Evolutionary conservation across 106 monocot genomes (phyloP).

Genomic region (Dendrobium catenatum): DNA sequence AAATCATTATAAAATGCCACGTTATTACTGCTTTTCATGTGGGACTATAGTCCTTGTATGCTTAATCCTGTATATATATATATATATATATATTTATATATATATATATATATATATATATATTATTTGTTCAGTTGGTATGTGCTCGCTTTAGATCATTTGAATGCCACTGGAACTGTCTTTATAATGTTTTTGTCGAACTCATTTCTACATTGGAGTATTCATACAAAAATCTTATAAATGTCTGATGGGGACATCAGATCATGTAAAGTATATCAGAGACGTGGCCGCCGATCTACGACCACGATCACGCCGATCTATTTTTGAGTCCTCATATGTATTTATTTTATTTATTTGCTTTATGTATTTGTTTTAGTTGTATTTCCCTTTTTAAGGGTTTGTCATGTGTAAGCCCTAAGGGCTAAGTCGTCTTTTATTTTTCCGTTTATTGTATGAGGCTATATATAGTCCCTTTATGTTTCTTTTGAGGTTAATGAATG

Average conservation of each 20-base stretch:
- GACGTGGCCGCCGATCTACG: no score
- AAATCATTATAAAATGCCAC: background rate
- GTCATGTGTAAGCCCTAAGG: no score
- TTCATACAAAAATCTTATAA: background rate
- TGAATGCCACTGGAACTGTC: background rate
- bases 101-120: background rate
- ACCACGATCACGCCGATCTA: no score
- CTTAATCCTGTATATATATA: background rate
- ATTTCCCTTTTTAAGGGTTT: no score
- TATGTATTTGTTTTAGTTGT: no score
- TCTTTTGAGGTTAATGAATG: no score
- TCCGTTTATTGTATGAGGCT: no score
- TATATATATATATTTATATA: background rate
- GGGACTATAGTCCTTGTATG: background rate
- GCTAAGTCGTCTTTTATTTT: no score
- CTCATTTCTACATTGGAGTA: background rate
- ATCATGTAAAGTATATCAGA: no score
- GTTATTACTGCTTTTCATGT: background rate
- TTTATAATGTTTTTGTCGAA: background rate
- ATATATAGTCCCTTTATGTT: no score
- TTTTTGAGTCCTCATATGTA: no score
- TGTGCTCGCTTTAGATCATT: background rate
- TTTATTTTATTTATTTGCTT: no score
- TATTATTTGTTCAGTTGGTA: background rate
- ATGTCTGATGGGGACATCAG: background rate